Percentiles rank a stretch among this genome's conserved stretches.
phyloP scores from a whole-genome alignment of 179 eudicot species.

The Silene coronaria region DNA sequence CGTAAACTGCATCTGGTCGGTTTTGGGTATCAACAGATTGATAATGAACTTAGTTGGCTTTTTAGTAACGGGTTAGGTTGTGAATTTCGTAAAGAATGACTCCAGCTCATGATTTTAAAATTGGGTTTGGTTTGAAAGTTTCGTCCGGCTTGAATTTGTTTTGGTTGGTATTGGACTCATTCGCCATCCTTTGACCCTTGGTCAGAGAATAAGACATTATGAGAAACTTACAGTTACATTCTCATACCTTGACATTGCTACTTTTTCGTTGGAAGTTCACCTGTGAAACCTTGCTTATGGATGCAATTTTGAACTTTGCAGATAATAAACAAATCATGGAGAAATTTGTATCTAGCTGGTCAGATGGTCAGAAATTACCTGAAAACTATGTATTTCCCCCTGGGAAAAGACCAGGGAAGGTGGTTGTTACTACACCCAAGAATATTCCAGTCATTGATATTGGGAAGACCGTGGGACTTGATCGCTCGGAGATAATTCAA shows the following conservation, averaged over 20 bases:
- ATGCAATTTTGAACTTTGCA: not conserved
- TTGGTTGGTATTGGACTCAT: too few species aligned
- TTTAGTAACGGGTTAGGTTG: too few species aligned
- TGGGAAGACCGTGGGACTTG: slow-evolving; percentile 14
- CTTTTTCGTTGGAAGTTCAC: not conserved
- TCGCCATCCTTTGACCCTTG: not conserved
- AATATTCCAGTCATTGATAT: slow-evolving; percentile 40
- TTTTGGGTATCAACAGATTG: too few species aligned
- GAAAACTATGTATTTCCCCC: slow-evolving; percentile 33
- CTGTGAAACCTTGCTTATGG: not conserved
- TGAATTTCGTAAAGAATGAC: too few species aligned
- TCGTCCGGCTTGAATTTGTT: too few species aligned
- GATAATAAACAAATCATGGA: slow-evolving; percentile 20
- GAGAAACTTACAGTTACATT: slow-evolving; percentile 9
- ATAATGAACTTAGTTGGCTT: too few species aligned
- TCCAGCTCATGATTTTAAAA: too few species aligned
- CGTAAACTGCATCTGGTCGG: too few species aligned
- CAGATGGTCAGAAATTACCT: slow-evolving; percentile 19
- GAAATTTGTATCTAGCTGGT: slow-evolving; percentile 35
- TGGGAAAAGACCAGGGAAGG: slow-evolving; percentile 36
- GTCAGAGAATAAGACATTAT: not conserved
- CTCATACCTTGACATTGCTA: not conserved
- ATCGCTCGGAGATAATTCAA: slow-evolving; percentile 20
- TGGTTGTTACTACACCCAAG: slow-evolving; percentile 12
- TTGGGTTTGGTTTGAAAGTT: too few species aligned